Evolutionary conservation across 192 early-diverging fungal species (phyloP), one percentile per base, ranked within the genome.

Genomic region (Dissophora ornata): DNA sequence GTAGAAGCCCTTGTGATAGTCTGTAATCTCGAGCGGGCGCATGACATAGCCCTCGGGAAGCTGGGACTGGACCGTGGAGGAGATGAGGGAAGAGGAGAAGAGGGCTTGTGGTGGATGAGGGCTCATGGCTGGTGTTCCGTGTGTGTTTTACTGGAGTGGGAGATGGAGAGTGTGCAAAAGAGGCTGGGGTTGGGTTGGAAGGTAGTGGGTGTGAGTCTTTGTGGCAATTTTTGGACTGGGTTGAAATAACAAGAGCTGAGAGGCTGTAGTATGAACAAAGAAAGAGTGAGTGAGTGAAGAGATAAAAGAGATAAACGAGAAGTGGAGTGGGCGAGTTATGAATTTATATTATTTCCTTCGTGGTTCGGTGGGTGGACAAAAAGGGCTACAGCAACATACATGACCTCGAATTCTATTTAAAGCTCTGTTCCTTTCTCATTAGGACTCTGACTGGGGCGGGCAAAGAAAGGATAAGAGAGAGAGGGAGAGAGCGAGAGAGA

Each of bases 1-100:
- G 29, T 87, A 67, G 52, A 84, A 75, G 26, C 89, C 93, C 75
- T 94, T 96, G 73, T 90, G 84, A 74, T 89, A 95, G 80, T 98
- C 96, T 13, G 84, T 80, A 36, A 84, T 70, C 59, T 85, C 85
- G 19, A 98, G 85, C 0, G 96, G 94, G 7, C 96, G 84, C 19
- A 97, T 73, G 6, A 81, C 56, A 79, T 94, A 93, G 44, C 89
- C 92, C 19, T 75, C 67, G 22, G 90, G 90, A 29, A 96, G 80
- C 30, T 78, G 58, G 6, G 70, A 81, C 45, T 79, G 83, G 9
- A 92, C 85, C 4, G 88, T 75, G 16, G 84, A 46, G 42, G 92
- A 94, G 73, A 96, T 94, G 52, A 93, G 84, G 60, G 73, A 42
- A 42, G 68, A 22, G 10, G 66, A 42, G 57, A 82, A 82, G 57